Evolutionary conservation across 2,329 filamentous ascomycete species (phyloP).

Genomic region (Cladophialophora bantiana): DNA sequence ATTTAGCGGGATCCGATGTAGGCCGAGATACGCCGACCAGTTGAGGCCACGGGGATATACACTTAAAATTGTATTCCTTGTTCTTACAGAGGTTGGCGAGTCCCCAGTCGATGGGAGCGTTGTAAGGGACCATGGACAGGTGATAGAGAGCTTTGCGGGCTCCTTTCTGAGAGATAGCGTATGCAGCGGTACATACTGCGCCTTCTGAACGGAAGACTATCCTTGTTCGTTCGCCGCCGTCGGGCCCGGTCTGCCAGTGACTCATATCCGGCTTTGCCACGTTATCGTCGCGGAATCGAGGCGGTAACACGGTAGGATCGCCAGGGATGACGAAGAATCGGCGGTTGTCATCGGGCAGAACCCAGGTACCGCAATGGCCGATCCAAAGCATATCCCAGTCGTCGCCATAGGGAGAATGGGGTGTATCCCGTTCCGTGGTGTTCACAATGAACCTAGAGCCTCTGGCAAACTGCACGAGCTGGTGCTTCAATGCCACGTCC

Average conservation of each 20-base stretch:
- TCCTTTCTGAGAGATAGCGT: conserved; percentile 37
- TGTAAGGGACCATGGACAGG: conserved; percentile 35
- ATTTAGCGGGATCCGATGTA: conserved; percentile 26
- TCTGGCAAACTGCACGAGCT: conserved; percentile 53
- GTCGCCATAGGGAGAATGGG: conserved; percentile 57
- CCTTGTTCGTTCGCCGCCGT: conserved; percentile 29
- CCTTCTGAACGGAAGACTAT: conserved; percentile 31
- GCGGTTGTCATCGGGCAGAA: conserved; percentile 42
- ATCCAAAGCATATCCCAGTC: conserved; percentile 62
- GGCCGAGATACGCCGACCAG: conserved; percentile 34
- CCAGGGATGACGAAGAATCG: conserved; percentile 44
- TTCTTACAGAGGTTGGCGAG: conserved; percentile 30
- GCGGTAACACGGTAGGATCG: conserved; percentile 43
- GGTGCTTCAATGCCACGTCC: conserved; percentile 60
- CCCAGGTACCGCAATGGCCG: conserved; percentile 54
- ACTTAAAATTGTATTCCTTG: conserved; percentile 27
- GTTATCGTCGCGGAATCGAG: conserved; percentile 31
- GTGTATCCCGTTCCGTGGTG: conserved; percentile 33
- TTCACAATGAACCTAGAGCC: conserved; percentile 44
- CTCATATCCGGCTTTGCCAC: conserved; percentile 30
- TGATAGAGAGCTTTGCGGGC: conserved; percentile 36
- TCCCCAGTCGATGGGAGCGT: conserved; percentile 32
- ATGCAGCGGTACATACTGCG: conserved; percentile 35
- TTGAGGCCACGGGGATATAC: conserved; percentile 32
- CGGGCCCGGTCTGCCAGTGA: conserved; percentile 26